These are phyloP conservation scores for Irpex rosettiformis DNA, from an alignment of 1,284 basidiomycete species.

Conservation along the genomic window DNA sequence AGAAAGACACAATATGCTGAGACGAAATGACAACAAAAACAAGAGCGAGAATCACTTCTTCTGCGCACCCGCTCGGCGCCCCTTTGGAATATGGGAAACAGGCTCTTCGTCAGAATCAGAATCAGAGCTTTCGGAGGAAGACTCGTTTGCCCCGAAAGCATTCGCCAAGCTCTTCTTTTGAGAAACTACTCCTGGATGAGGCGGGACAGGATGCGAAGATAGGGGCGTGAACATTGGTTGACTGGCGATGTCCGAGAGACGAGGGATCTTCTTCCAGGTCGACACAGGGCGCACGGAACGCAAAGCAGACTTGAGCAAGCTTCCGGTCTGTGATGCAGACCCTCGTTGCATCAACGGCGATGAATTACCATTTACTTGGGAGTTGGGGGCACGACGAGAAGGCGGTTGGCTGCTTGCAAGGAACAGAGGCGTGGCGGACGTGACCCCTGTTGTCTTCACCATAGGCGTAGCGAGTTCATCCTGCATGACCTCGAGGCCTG, in stretches of 20 bases:
- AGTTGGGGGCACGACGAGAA: constrained; percentile 27
- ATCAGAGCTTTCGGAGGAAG: not conserved
- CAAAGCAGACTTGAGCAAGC: constrained; percentile 20
- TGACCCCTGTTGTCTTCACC: not conserved
- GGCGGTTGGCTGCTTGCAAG: constrained; percentile 29
- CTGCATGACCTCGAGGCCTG: not conserved
- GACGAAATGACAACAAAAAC: not conserved
- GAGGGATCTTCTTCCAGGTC: constrained; percentile 34
- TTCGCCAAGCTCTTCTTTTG: not conserved
- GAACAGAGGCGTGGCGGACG: constrained; percentile 25
- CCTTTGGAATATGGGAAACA: constrained; percentile 55
- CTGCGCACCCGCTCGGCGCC: constrained; percentile 48
- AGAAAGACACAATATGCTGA: too few species aligned
- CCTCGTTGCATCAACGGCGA: constrained; percentile 3
- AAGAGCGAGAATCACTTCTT: constrained; percentile 17
- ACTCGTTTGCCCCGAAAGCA: constrained; percentile 16
- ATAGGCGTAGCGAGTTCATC: constrained; percentile 4
- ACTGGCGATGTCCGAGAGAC: constrained; percentile 51
- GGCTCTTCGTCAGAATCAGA: constrained; percentile 30
- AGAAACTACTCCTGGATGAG: constrained; percentile 18
- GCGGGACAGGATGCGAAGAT: constrained; percentile 15
- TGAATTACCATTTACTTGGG: not conserved
- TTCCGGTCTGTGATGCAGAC: constrained; percentile 27
- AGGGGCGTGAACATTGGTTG: constrained; percentile 36
- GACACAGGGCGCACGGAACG: constrained; percentile 13